Base-by-base conservation (phyloP, 2,329 filamentous ascomycete genomes). In the Dothideomycetes sp. region DNA sequence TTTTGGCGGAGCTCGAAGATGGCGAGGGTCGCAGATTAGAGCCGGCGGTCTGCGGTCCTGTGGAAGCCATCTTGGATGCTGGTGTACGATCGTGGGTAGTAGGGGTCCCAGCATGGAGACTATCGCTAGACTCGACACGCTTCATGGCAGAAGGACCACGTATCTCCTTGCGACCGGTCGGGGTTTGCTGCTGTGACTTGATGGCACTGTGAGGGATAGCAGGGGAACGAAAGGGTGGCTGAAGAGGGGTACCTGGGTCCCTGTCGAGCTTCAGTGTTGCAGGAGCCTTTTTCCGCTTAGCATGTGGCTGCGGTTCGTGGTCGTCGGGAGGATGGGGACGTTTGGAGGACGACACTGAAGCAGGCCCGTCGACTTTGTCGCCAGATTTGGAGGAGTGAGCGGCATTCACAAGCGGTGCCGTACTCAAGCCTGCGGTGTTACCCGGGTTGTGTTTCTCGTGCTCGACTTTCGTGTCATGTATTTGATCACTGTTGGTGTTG, bases 171-270 rank as follows among this genome's bases (percentile, higher is more conserved):
- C 50, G 49, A 8, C 17, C 39, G 31, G 42, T 44, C 4, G 51
- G 52, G 9, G 52, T 55, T 7, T 45, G 44, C 15, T 50, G 50
- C 30, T 49, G 45, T 12, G 46, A 44, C 38, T 51, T 54, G 18
- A 47, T 47, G 17, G 41, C 42, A 27, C 44, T 48, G 5, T 42
- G 12, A 47, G 47, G 22, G 42, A 45, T 32, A 37, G 47, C 14
- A 44, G 46, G 39, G 48, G 53, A 35, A 49, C 54, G 35, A 49
- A 54, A 24, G 48, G 41, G 24, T 11, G 41, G 31, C 34, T 45
- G 42, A 16, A 42, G 22, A 12, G 45, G 40, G 3, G 47, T 41
- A 16, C 19, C 32, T 12, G 43, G 29, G 18, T 30, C 38, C 27
- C 42, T 36, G 27, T 44, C 44, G 30, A 37, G 12, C 11, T 35